Base-by-base conservation (phyloP, 1,139 yeast genomes). In the Taphrina sp. region DNA sequence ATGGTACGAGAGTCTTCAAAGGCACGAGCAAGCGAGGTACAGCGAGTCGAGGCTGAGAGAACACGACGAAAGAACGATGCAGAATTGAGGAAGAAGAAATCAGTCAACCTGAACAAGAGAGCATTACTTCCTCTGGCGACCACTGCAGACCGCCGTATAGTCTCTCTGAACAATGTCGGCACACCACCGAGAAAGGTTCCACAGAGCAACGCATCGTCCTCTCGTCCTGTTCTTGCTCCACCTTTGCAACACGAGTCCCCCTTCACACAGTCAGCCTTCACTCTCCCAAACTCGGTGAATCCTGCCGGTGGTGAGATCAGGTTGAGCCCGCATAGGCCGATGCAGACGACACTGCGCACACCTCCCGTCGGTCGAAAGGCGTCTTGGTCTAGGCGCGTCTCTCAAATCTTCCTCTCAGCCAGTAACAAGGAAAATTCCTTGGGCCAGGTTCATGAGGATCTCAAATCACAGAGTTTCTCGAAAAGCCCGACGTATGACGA, bases 371-470 rank as follows among this genome's bases (percentile, higher is more conserved):
- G n/a, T n/a, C 54, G 54, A 26, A 41, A 41, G 8, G 19, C 54
- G 19, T 38, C 46, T 14, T 49, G 54, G 54, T 49, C 54, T 3
- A 24, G 44, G 8, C 22, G 54, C 12, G 46, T 49, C 5, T 41
- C 46, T 1, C 44, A 39, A 12, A 33, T 49, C 8, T 49, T 49
- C 46, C 14, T 29, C 12, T 43, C 54, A 8, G 37, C 43, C 12
- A 36, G 35, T 26, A 49, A 49, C 39, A 49, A 49, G 34, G 54
- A 49, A 34, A 49, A 49, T 20, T 20, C 37, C 19, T 22, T 46
- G n/a, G n/a, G n/a, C n/a, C n/a, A n/a, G n/a, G n/a, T n/a, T n/a
- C n/a, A n/a, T n/a, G n/a, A n/a, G n/a, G n/a, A n/a, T n/a, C n/a
- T n/a, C n/a, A n/a, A n/a, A n/a, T n/a, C n/a, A n/a, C n/a, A n/a